Evolutionary conservation across 176 grass and related monocot species (phyloP).

Genomic region (Saccharum spontaneum): DNA sequence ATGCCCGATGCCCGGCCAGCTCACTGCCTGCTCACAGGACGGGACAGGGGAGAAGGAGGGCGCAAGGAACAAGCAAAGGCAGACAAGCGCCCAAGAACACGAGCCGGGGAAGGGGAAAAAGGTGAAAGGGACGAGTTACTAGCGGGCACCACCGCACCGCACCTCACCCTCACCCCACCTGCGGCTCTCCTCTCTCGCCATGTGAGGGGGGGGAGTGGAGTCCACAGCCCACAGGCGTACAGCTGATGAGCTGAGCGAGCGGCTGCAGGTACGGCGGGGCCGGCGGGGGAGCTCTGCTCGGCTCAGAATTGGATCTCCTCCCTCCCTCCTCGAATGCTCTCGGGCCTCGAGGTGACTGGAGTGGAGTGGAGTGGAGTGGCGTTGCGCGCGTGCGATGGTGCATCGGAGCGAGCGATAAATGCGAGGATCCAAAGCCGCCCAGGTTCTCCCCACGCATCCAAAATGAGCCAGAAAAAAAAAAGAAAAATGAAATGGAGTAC

Average conservation of each 20-base stretch:
- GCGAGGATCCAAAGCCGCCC: conserved; percentile 43
- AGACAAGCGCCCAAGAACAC: conserved; percentile 24
- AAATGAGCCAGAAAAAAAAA: neutral
- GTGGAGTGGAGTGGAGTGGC: neutral
- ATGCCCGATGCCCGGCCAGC: neutral
- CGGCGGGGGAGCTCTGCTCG: neutral
- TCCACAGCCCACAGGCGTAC: neutral
- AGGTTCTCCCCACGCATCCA: neutral
- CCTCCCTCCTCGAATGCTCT: neutral
- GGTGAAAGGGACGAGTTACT: neutral
- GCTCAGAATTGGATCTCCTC: neutral
- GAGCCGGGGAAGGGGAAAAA: conserved; percentile 12
- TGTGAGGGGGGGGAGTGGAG: neutral
- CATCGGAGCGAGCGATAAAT: conserved; percentile 23
- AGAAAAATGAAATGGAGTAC: neutral
- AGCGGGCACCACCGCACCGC: conserved; percentile 11
- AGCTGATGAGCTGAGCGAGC: neutral
- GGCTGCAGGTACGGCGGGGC: neutral
- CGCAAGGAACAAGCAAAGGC: conserved; percentile 7
- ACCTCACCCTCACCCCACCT: neutral
- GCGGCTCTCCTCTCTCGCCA: conserved; percentile 26
- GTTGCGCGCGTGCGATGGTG: neutral
- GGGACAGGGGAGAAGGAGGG: neutral
- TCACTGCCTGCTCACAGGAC: conserved; percentile 34
- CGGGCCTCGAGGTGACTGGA: conserved; percentile 1